Evolutionary conservation across 2,329 filamentous ascomycete genomes (phyloP).

Genomic region (Pestalotiopsis sp.): DNA sequence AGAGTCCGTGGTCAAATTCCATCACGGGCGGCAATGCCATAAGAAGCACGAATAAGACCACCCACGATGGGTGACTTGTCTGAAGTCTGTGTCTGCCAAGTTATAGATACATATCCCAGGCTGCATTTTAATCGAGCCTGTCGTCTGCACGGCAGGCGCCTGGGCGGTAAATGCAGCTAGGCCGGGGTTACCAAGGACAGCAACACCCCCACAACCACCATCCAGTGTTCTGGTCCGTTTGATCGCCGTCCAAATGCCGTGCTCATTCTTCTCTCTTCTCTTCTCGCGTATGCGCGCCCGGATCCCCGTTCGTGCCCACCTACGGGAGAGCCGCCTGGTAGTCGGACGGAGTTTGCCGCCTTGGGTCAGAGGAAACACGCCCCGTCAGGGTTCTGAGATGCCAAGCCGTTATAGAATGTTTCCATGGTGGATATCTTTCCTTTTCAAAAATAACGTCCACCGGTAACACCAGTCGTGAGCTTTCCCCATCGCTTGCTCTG

Average conservation of each 20-base stretch:
- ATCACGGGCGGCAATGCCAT: neutral
- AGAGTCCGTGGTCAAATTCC: neutral
- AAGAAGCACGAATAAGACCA: neutral
- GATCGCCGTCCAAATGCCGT: neutral
- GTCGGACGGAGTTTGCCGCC: neutral
- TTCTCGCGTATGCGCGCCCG: neutral
- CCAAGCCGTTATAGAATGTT: constrained; percentile 7
- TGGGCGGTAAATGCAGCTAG: neutral
- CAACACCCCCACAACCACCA: too few species aligned
- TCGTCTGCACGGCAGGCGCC: neutral
- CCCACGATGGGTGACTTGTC: neutral
- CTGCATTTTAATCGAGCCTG: neutral
- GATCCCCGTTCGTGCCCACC: neutral
- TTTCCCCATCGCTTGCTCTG: neutral
- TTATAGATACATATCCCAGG: neutral
- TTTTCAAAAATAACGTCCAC: neutral
- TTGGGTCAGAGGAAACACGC: neutral
- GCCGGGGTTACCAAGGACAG: too few species aligned
- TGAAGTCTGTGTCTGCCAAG: constrained; percentile 1
- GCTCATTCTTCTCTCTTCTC: too few species aligned
- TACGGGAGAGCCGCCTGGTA: neutral
- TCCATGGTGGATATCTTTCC: neutral
- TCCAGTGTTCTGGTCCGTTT: neutral
- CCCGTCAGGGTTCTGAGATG: neutral
- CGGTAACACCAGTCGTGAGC: neutral